These are phyloP conservation scores for Benincasa hispida DNA, from an alignment of 306 rosid genomes.

Conservation along the genomic window DNA sequence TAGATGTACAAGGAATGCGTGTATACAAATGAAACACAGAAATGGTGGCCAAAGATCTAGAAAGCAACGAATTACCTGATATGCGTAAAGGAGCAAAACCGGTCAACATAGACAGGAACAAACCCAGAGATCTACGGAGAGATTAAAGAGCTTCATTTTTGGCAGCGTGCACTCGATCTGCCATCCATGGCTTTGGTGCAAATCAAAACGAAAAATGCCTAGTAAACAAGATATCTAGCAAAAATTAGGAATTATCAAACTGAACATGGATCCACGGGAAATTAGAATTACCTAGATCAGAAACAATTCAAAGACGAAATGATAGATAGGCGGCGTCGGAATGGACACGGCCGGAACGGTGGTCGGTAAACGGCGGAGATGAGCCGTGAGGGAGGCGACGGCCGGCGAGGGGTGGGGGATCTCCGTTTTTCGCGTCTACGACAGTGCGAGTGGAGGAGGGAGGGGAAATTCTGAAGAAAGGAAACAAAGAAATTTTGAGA, in stretches of 20 bases:
- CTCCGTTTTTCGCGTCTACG: background rate
- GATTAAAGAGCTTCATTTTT: slow-evolving; percentile 5
- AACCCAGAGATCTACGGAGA: background rate
- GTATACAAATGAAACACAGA: background rate
- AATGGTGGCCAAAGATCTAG: slow-evolving; percentile 1
- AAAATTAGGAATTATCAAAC: background rate
- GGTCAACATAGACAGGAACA: background rate
- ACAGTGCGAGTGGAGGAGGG: background rate
- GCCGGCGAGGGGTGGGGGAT: slow-evolving; percentile 3
- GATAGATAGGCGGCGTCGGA: background rate
- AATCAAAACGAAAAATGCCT: background rate
- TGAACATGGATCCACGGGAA: background rate
- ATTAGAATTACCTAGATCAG: slow-evolving; percentile 3
- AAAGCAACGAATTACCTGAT: background rate
- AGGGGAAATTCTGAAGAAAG: background rate
- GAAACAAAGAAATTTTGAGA: background rate
- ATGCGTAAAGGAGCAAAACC: background rate
- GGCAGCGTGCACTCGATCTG: background rate
- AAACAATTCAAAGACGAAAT: background rate
- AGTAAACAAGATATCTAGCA: background rate
- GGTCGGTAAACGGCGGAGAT: background rate
- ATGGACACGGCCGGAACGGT: background rate
- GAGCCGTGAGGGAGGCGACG: background rate
- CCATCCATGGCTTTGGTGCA: background rate
- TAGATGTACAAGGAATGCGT: background rate